Base-by-base conservation (phyloP, 2,329 filamentous ascomycete genomes). In the Talaromyces sp. region DNA sequence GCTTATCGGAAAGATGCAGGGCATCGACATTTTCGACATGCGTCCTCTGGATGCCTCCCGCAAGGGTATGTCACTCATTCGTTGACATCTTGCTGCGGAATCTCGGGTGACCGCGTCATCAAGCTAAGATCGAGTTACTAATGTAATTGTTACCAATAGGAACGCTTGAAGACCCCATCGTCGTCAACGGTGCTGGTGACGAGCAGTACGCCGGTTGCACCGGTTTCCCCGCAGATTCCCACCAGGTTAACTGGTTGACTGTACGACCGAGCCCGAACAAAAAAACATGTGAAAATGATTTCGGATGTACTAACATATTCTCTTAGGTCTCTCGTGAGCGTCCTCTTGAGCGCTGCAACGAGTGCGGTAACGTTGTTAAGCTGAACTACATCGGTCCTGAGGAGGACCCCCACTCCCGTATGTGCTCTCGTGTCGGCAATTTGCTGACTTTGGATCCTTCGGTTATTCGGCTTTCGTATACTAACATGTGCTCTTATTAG, bases 1-100 rank as follows among this genome's bases (percentile, higher is more conserved):
- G 80, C 94, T 99, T 71, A 83, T 99, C 75, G 94, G 94, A 79
- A 99, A 99, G 86, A 96, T 97, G 89, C 91, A 97, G 83, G 92
- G 94, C 64, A 82, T 97, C 69, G 94, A 99, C 74, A 82, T 97
- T 74, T 99, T 99, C 81, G 92, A 99, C 80, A 96, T 97, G 94
- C 88, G 86, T 77, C 94, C 94, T 60, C 85, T 99, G 67, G 94
- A 97, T 75, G 83, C 93, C 61, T 94, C 89, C 75, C 87, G 94
- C 72, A 85, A 84, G 77, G 93, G 93, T 90, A 82, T 62, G 80
- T 52, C 19, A 41, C 32, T 47, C 39, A 44, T 33, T 39, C 29
- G 6, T 30, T n/a, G 42, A 19, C 29, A 39, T 29, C 6, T 5
- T 24, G 16, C 14, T 13, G 22, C 45, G 16, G 27, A 29, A 39